Percentiles rank a stretch among this genome's conserved stretches.
Conservation (phyloP, 495 filamentous ascomycete genomes). For the Trichoderma virens region DNA sequence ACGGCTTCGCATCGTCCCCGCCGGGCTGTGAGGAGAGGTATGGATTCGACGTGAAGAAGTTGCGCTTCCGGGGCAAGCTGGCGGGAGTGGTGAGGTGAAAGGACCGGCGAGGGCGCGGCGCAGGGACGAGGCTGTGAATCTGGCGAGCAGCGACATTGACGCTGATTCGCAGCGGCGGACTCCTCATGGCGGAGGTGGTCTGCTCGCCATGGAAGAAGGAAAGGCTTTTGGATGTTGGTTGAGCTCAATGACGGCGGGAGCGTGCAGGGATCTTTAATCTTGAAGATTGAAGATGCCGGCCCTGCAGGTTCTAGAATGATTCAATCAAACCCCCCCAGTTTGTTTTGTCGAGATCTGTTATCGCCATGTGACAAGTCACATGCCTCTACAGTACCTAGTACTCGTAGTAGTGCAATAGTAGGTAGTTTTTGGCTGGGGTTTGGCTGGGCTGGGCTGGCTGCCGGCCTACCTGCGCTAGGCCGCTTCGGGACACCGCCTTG, state of each 20-base stretch:
- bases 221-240: background rate
- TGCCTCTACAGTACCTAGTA: too few species aligned
- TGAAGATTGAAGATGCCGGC: too few species aligned
- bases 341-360: background rate
- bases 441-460: background rate
- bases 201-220: background rate
- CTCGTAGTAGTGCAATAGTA: too few species aligned
- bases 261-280: too few species aligned
- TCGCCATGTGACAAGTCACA: conserved; percentile 6
- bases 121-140: background rate
- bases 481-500: background rate
- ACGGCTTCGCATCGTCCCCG: conserved; percentile 12
- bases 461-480: background rate
- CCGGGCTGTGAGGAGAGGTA: conserved; percentile 25
- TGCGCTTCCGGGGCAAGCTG: conserved; percentile 28
- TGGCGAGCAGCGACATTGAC: background rate
- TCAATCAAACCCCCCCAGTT: background rate
- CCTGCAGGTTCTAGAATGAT: too few species aligned
- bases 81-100: conserved; percentile 25
- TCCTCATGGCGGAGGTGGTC: background rate
- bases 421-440: background rate
- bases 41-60: conserved; percentile 33
- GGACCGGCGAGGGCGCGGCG: conserved; percentile 13
- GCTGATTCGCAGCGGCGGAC: conserved; percentile 2
- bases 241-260: too few species aligned